Evolutionary conservation across 2,329 filamentous ascomycete species (phyloP), one percentile per base, ranked within the genome.

Genomic region (Ophiostoma himal-ulmi): DNA sequence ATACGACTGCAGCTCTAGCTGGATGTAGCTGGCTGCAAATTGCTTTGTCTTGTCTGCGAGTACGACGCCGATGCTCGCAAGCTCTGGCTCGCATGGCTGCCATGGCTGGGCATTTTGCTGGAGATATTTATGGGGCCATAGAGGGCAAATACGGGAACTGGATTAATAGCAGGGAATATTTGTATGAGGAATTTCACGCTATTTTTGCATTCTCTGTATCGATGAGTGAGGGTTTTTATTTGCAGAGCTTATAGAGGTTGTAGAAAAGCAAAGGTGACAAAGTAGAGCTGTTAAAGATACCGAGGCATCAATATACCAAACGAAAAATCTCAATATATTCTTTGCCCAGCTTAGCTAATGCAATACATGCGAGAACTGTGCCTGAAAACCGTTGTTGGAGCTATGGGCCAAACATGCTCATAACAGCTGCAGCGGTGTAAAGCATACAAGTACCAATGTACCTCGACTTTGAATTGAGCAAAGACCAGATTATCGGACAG

Each of bases 121-220:
- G 57, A 22, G 36, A 69, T n/a, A 57, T 54, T 22, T 67, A 64
- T 69, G 67, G 67, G 66, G 30, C 37, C 57, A 20, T 41, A 7
- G n/a, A 64, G 20, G 64, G 52, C n/a, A 67, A 48, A 66, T n/a
- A 36, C 60, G 60, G 60, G 60, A 64, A 37, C 60, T 36, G 60
- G 60, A 36, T 36, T 11, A 36, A 37, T 37, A n/a, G 60, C 60
- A 64, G 60, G 60, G 34, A 6, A 64, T 37, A 22, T 39, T 64
- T 64, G 34, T 37, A 64, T 37, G 60, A 64, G 30, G 14, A 64
- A 64, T n/a, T 64, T 26, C 52, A 64, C 60, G 60, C 60, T 64
- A 62, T 34, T 62, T 52, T 62, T 17, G 44, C 44, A 48, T 48
- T 5, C 13, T n/a, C 44, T 48, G 11, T 60, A 22, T 57, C 52